Percentiles rank a stretch among this genome's conserved stretches.
Evolutionary conservation across 73 alveolate species (phyloP).

Genomic region (Symbiodinium pilosum): DNA sequence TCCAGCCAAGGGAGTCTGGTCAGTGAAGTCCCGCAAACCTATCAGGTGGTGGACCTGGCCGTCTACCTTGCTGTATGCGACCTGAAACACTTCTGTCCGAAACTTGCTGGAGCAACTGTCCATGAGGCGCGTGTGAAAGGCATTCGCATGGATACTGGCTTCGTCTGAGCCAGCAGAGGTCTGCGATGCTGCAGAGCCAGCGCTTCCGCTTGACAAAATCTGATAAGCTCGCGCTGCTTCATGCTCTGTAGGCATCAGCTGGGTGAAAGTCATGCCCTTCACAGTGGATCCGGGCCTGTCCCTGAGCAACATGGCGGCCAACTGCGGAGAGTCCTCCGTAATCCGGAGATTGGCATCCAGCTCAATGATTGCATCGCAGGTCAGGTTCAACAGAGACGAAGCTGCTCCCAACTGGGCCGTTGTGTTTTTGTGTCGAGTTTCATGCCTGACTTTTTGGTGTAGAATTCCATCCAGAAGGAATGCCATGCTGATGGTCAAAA

Average conservation of each 20-base stretch:
- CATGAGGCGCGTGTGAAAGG: not conserved
- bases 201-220: not conserved
- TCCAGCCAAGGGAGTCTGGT: conserved; percentile 53
- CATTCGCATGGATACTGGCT: not conserved
- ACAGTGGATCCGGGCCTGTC: not conserved
- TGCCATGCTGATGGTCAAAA: not conserved
- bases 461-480: not conserved
- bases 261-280: conserved; percentile 6
- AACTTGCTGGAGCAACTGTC: conserved; percentile 30
- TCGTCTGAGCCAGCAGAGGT: not conserved
- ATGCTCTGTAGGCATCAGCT: not conserved
- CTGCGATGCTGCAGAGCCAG: not conserved
- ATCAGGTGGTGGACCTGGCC: conserved; percentile 56
- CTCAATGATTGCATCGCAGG: not conserved
- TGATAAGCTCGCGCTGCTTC: not conserved
- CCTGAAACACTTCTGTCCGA: conserved; percentile 32
- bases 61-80: conserved; percentile 34
- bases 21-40: conserved; percentile 63
- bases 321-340: not conserved
- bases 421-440: not conserved
- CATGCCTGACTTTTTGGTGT: not conserved
- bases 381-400: not conserved
- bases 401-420: not conserved
- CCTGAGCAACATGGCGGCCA: conserved; percentile 11
- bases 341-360: not conserved